A percentile compares a stretch with the other conserved stretches of the same genome.
phyloP scores from a whole-genome alignment of 257 asterid genomes.

The Solanum virginianum region DNA sequence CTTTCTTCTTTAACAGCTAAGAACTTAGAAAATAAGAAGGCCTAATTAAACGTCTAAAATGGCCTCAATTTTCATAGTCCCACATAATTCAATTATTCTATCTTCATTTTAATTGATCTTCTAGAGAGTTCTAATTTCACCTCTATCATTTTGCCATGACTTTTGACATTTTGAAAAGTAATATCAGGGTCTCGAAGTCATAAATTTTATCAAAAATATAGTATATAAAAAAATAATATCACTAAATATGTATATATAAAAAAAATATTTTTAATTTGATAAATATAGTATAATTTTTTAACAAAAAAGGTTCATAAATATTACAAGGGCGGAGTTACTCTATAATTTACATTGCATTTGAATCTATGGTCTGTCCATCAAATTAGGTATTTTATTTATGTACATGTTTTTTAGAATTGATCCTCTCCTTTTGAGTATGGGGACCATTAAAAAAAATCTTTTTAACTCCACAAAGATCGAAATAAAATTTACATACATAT shows the following conservation, averaged over 20 bases:
- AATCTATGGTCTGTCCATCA: not conserved
- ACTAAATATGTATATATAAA: not conserved
- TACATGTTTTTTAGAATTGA: too few species aligned
- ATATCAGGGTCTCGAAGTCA: too few species aligned
- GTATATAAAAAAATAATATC: not conserved
- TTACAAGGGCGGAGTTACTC: not conserved
- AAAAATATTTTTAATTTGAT: too few species aligned
- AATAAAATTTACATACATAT: rapidly evolving
- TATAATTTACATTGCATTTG: not conserved
- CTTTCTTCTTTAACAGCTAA: not conserved
- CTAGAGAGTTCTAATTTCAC: not conserved
- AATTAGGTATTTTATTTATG: not conserved
- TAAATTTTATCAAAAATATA: not conserved
- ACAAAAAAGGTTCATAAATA: not conserved
- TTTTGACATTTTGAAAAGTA: too few species aligned
- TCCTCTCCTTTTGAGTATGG: not conserved
- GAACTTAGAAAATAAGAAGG: not conserved
- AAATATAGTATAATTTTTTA: not conserved
- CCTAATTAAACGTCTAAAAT: not conserved
- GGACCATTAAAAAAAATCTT: too few species aligned
- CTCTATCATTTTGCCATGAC: too few species aligned
- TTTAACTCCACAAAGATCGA: too few species aligned
- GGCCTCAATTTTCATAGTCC: not conserved
- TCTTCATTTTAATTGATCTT: not conserved
- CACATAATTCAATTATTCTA: not conserved